Evolutionary conservation across 2,329 filamentous ascomycete genomes (phyloP).

Genomic region (Fusarium brachygibbosum): DNA sequence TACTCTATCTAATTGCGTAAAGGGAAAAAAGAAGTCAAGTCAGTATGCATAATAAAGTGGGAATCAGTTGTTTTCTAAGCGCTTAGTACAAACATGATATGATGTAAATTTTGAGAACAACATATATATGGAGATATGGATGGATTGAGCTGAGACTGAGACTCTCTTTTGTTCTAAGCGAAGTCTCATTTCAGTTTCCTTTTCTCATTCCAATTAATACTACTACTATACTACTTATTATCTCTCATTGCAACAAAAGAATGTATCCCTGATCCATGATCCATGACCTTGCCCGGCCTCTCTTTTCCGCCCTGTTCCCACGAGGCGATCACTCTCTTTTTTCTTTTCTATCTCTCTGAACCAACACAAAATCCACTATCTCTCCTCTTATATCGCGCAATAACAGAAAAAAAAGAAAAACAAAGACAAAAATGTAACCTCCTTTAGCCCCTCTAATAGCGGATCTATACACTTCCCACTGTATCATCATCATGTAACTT

Average conservation of each 20-base stretch:
- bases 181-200: background rate
- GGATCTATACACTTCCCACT: background rate
- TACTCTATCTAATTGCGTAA: background rate
- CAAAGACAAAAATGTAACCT: no score
- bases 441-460: background rate
- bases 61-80: no score
- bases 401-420: no score
- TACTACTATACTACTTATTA: background rate
- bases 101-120: background rate
- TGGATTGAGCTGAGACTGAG: no score
- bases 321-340: background rate
- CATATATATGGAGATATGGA: no score
- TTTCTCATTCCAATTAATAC: background rate
- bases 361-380: background rate
- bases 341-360: background rate
- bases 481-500: background rate
- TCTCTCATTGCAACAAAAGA: no score
- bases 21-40: background rate
- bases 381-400: background rate
- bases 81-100: background rate
- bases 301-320: slow-evolving; percentile 31
- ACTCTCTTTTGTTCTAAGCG: background rate
- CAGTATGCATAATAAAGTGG: no score
- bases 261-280: background rate
- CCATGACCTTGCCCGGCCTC: slow-evolving; percentile 18